Evolutionary conservation across 352 stramenopile genomes (phyloP).

Genomic region (Phytophthora cactorum): DNA sequence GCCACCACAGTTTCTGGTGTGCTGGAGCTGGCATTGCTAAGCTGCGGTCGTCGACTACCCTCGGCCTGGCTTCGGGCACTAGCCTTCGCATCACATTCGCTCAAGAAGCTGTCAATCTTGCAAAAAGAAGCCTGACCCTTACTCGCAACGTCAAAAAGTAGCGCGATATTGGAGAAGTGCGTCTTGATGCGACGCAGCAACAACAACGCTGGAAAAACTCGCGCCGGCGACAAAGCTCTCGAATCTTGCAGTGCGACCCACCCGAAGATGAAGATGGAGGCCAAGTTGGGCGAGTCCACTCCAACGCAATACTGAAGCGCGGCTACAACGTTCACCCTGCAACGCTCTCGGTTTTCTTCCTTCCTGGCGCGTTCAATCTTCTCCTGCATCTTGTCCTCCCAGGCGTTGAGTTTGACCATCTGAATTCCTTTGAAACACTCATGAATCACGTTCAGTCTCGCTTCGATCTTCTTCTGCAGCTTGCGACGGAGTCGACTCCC

Average conservation of each 20-base stretch:
- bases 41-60: constrained; percentile 1
- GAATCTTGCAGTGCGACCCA: constrained; percentile 43
- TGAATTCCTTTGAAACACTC: constrained; percentile 61
- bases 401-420: constrained; percentile 66
- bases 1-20: constrained; percentile 37
- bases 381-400: constrained; percentile 58
- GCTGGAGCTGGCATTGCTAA: constrained; percentile 5
- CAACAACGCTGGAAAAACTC: constrained; percentile 44
- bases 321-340: constrained; percentile 26
- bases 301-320: constrained; percentile 41
- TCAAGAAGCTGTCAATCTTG: constrained; percentile 35
- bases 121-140: constrained; percentile 30
- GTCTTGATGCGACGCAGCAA: constrained; percentile 43
- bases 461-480: constrained; percentile 28
- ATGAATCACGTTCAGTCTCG: constrained; percentile 48
- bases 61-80: constrained; percentile 12
- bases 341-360: constrained; percentile 42
- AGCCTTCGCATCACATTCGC: constrained; percentile 12
- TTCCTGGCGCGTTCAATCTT: constrained; percentile 46
- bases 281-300: constrained; percentile 39
- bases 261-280: constrained; percentile 47
- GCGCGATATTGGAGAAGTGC: constrained; percentile 37
- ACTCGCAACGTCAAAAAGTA: constrained; percentile 31
- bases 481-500: constrained; percentile 27
- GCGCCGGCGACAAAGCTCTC: constrained; percentile 35